Percentiles rank a stretch among this genome's conserved stretches.
Evolutionary conservation across 176 grass and related monocot species (phyloP).

Genomic region (Oryza meyeriana): DNA sequence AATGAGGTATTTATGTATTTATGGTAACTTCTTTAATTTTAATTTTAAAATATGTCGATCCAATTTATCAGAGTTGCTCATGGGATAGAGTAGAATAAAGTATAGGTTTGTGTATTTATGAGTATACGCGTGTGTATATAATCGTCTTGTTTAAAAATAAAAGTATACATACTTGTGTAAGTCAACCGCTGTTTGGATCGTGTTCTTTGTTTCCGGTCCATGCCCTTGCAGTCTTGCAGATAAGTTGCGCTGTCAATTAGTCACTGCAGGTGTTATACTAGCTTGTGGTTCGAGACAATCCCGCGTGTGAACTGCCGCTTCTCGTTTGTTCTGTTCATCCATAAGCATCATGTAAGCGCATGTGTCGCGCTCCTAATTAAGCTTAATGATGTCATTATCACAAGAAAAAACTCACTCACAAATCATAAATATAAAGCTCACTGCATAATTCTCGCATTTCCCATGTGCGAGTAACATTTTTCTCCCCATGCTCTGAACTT

Average conservation of each 20-base stretch:
- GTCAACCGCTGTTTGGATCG: not conserved
- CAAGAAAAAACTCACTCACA: not conserved
- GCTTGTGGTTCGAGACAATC: not conserved
- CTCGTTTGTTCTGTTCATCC: not conserved
- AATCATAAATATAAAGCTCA: not conserved
- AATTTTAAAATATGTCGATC: too few species aligned
- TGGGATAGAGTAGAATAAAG: too few species aligned
- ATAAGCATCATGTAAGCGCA: not conserved
- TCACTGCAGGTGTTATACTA: not conserved
- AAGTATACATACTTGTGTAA: too few species aligned
- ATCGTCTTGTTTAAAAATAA: too few species aligned
- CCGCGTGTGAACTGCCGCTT: not conserved
- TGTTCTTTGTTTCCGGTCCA: not conserved
- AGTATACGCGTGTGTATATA: too few species aligned
- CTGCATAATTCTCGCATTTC: constrained; percentile 1
- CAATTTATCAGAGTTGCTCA: too few species aligned
- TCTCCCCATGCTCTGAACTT: not conserved
- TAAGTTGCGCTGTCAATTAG: not conserved
- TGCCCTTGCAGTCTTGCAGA: not conserved
- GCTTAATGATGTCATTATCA: not conserved
- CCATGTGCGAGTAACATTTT: constrained; percentile 13
- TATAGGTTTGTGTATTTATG: too few species aligned
- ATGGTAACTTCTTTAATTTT: too few species aligned
- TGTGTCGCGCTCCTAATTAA: not conserved
- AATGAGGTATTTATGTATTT: too few species aligned